phyloP scores from a whole-genome alignment of 2,329 filamentous ascomycete genomes.

The Venturiaceae sp. region DNA sequence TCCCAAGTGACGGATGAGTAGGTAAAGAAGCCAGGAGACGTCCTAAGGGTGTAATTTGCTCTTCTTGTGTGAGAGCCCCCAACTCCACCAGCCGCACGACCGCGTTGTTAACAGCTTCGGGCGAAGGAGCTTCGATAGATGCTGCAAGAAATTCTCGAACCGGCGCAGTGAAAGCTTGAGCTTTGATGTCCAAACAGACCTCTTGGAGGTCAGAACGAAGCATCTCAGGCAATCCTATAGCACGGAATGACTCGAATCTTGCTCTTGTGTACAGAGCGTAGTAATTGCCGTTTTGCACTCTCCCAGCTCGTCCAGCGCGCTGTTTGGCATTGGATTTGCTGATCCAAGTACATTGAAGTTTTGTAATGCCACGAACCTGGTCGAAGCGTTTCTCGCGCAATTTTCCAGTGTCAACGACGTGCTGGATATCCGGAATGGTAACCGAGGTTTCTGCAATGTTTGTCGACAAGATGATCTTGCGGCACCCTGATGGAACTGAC shows the following conservation, averaged over 20 bases:
- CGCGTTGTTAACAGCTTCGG: slow-evolving; percentile 1
- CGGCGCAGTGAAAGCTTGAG: neutral
- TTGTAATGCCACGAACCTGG: slow-evolving; percentile 26
- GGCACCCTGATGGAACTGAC: slow-evolving; percentile 26
- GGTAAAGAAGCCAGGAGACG: slow-evolving; percentile 26
- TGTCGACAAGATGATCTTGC: slow-evolving; percentile 41
- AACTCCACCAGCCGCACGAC: slow-evolving; percentile 32
- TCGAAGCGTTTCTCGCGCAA: slow-evolving; percentile 28
- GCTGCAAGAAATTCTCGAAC: slow-evolving; percentile 1
- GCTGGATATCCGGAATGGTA: slow-evolving; percentile 43
- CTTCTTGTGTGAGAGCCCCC: slow-evolving; percentile 34
- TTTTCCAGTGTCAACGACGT: slow-evolving; percentile 33
- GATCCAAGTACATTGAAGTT: slow-evolving; percentile 34
- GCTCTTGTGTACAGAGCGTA: slow-evolving; percentile 36
- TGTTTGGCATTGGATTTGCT: slow-evolving; percentile 38
- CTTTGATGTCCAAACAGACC: slow-evolving; percentile 16
- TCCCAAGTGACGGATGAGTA: slow-evolving; percentile 29
- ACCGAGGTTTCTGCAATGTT: slow-evolving; percentile 43
- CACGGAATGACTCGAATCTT: slow-evolving; percentile 29
- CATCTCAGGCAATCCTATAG: neutral
- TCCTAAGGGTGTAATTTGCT: slow-evolving; percentile 36
- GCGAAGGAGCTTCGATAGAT: slow-evolving; percentile 1
- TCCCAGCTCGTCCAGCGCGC: slow-evolving; percentile 40
- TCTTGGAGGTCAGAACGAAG: neutral
- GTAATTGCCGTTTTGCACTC: slow-evolving; percentile 39